A percentile compares a stretch with the other conserved stretches of the same genome.
These are phyloP conservation scores for Penicillium thymicola DNA, from an alignment of 2,329 filamentous ascomycete genomes.

Conservation along the genomic window DNA sequence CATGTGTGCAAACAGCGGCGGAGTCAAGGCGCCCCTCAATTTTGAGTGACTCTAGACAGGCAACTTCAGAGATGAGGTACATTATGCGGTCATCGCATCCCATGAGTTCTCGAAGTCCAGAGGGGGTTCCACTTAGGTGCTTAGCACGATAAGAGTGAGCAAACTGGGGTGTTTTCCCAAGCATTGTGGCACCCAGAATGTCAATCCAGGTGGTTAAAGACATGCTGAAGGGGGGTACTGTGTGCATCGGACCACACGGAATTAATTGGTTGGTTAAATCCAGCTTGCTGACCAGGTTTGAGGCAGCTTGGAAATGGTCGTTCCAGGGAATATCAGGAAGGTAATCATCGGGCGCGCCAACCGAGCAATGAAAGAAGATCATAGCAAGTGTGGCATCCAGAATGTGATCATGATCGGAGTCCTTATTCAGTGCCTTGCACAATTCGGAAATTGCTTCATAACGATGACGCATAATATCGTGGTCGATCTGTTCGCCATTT, in stretches of 20 bases:
- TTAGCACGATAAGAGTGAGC: conserved; percentile 95
- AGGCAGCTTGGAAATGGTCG: conserved; percentile 91
- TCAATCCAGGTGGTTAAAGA: conserved; percentile 88
- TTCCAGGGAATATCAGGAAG: conserved; percentile 94
- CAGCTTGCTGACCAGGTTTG: conserved; percentile 77
- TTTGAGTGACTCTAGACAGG: conserved; percentile 89
- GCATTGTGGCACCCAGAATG: conserved; percentile 91
- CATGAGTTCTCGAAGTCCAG: conserved; percentile 89
- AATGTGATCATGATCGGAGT: conserved; percentile 81
- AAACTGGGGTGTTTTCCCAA: conserved; percentile 78
- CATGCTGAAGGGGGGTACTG: conserved; percentile 87
- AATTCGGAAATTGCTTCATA: conserved; percentile 77
- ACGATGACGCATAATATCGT: conserved; percentile 89
- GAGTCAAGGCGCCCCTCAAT: conserved; percentile 73
- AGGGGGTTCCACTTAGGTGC: conserved; percentile 63
- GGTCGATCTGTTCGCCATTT: conserved; percentile 71
- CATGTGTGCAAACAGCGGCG: conserved; percentile 81
- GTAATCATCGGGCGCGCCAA: conserved; percentile 78
- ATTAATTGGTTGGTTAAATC: conserved; percentile 69
- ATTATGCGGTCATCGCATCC: conserved; percentile 96
- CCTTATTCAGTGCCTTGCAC: conserved; percentile 74
- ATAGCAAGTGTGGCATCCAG: conserved; percentile 89
- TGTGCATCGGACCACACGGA: conserved; percentile 56
- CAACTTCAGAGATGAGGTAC: conserved; percentile 97
- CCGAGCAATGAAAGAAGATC: conserved; percentile 94